Base-by-base conservation (phyloP, 495 filamentous ascomycete species). In the Choiromyces venosus region DNA sequence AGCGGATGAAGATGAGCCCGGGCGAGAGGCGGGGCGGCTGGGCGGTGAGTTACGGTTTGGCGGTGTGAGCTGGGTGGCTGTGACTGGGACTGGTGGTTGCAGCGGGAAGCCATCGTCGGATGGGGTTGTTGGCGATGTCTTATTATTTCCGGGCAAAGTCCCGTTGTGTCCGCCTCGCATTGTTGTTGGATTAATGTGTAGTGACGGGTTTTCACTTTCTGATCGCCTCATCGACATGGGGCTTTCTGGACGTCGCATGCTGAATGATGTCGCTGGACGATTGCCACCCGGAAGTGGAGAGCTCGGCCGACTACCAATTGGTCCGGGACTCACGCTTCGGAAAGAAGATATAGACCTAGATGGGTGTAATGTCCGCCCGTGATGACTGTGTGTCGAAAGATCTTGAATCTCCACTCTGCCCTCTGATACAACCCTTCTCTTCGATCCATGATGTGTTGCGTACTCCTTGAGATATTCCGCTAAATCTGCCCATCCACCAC, bases 381-480 rank as follows among this genome's bases (percentile, higher is more conserved):
- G 71, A 5, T 73, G 71, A 21, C 68, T 35, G 18, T 80, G 52
- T 36, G 80, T 72, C 38, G 85, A 83, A 8, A 89, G 73, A 71
- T 89, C 89, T 71, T 86, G 85, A 66, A 92, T 84, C 79, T 92
- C 74, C 36, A 81, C 67, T 12, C 71, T 36, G 61, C 68, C 68
- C 35, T 71, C 76, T 0, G 71, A 74, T 29, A 81, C 74, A 37
- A 67, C 71, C 37, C 79, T 64, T 36, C 72, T 78, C 37, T 81
- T 79, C 37, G 76, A 77, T 37, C 92, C 91, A 81, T 98, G 95
- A 82, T 99, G 95, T 65, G 88, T 87, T 33, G 92, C 93, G 78
- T 96, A 99, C 81, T 97, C 92, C 75, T 91, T 89, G n/a, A 99
- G 86, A 80, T 97, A 98, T 82, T 97, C 94, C 37, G 90, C 93